These are phyloP conservation scores for Fusarium avenaceum DNA, from an alignment of 2,329 filamentous ascomycete genomes.

Conservation along the genomic window DNA sequence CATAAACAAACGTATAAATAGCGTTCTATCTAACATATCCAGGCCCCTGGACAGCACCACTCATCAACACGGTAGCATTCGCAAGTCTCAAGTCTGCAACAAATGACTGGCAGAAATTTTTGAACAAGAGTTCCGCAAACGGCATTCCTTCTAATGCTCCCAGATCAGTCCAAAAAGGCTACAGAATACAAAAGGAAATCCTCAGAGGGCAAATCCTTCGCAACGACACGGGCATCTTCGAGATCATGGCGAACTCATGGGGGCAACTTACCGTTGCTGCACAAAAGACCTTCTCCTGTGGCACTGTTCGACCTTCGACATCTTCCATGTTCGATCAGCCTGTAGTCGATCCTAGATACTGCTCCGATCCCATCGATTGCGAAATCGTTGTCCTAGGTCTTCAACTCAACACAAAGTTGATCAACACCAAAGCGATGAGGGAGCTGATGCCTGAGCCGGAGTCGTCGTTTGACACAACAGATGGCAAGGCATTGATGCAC, in stretches of 20 bases:
- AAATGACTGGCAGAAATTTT: conserved; percentile 7
- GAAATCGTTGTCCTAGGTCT: conserved; percentile 29
- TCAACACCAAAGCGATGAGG: conserved; percentile 22
- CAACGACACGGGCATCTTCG: conserved; percentile 25
- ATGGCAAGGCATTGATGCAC: conserved; percentile 7
- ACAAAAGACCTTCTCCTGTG: conserved; percentile 33
- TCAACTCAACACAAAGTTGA: conserved; percentile 21
- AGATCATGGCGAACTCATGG: conserved; percentile 26
- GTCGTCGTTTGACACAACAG: conserved; percentile 10
- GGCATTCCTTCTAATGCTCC: conserved; percentile 8
- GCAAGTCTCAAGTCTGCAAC: conserved; percentile 12
- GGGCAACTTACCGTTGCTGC: conserved; percentile 27
- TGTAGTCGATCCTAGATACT: conserved; percentile 25
- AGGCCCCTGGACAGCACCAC: conserved; percentile 33
- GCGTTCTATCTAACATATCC: background rate
- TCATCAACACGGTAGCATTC: conserved; percentile 29
- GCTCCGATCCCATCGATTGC: conserved; percentile 31
- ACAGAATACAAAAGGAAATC: conserved; percentile 17
- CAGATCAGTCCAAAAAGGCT: conserved; percentile 14
- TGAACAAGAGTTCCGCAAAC: conserved; percentile 12
- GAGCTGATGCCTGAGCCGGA: conserved; percentile 23
- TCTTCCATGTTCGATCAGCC: conserved; percentile 18
- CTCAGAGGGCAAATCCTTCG: conserved; percentile 12
- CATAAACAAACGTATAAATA: background rate
- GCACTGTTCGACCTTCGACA: conserved; percentile 8